Conservation (phyloP, 225 moss, liverwort and hornwort species). For the Polytrichum commune region DNA sequence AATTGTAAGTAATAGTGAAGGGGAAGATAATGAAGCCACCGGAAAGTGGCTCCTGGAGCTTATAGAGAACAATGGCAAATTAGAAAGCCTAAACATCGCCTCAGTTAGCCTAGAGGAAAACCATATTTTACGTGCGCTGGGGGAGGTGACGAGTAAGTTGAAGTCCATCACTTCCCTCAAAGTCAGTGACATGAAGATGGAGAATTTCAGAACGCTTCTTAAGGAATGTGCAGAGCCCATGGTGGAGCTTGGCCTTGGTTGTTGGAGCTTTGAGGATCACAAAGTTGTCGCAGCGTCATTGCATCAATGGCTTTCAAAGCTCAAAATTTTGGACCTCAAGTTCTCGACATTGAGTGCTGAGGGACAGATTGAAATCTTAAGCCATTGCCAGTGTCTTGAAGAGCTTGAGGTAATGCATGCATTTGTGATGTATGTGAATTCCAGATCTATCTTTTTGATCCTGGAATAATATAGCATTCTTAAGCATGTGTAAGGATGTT, state of each 20-base stretch:
- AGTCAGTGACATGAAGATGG: slow-evolving; percentile 65
- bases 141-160: slow-evolving; percentile 43
- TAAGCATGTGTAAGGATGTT: too few relatives aligned
- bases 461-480: too few relatives aligned
- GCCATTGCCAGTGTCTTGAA: slow-evolving; percentile 60
- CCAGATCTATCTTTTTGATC: too few relatives aligned
- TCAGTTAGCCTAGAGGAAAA: slow-evolving; percentile 37
- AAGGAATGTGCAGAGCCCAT: slow-evolving; percentile 32
- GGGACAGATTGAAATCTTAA: slow-evolving; percentile 62
- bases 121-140: slow-evolving; percentile 37
- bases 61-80: slow-evolving; percentile 23
- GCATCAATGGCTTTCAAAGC: slow-evolving; percentile 33
- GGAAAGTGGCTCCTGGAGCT: slow-evolving; percentile 57
- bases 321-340: slow-evolving; percentile 67
- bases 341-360: slow-evolving; percentile 46
- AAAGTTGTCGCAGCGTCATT: slow-evolving; percentile 23
- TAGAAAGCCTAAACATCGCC: slow-evolving; percentile 54
- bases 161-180: slow-evolving; percentile 59
- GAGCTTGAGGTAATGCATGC: slow-evolving; percentile 46
- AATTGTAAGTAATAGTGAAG: slow-evolving; percentile 16
- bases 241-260: slow-evolving; percentile 68
- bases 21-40: neutral
- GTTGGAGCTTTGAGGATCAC: slow-evolving; percentile 25
- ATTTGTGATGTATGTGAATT: neutral
- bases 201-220: slow-evolving; percentile 45